Conservation (phyloP, 495 filamentous ascomycete genomes). For the Parathielavia hyrcaniae region DNA sequence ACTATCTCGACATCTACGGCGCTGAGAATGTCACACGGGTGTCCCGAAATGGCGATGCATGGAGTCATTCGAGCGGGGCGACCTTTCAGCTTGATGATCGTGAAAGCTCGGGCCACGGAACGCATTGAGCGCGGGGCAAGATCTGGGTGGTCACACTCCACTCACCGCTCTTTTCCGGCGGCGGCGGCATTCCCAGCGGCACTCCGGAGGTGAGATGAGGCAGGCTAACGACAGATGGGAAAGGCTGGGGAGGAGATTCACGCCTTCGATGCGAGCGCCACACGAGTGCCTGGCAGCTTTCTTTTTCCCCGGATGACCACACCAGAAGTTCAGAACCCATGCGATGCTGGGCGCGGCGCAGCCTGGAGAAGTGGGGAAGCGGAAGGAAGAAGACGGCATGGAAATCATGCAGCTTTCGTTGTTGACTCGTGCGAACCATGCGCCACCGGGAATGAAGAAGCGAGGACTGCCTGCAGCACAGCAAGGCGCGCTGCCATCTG, state of each 20-base stretch:
- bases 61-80: background rate
- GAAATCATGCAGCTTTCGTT: background rate
- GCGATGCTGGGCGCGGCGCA: too few species aligned
- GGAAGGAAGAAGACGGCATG: too few species aligned
- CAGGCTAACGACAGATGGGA: background rate
- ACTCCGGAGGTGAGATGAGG: background rate
- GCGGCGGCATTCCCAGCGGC: background rate
- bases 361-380: too few species aligned
- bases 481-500: conserved; percentile 1
- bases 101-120: background rate
- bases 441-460: too few species aligned
- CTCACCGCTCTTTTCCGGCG: conserved; percentile 15
- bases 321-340: too few species aligned
- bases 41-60: background rate
- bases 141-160: conserved; percentile 9
- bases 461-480: background rate
- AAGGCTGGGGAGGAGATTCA: background rate
- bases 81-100: too few species aligned
- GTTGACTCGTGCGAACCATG: too few species aligned
- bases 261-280: conserved; percentile 7
- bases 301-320: conserved; percentile 5
- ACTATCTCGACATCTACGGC: too few species aligned
- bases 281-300: conserved; percentile 5
- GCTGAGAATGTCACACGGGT: background rate
- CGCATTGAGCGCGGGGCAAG: background rate